A percentile compares a stretch with the other conserved stretches of the same genome.
Evolutionary conservation across 495 filamentous ascomycete genomes (phyloP).

Genomic region (Pyrenula massariospora): DNA sequence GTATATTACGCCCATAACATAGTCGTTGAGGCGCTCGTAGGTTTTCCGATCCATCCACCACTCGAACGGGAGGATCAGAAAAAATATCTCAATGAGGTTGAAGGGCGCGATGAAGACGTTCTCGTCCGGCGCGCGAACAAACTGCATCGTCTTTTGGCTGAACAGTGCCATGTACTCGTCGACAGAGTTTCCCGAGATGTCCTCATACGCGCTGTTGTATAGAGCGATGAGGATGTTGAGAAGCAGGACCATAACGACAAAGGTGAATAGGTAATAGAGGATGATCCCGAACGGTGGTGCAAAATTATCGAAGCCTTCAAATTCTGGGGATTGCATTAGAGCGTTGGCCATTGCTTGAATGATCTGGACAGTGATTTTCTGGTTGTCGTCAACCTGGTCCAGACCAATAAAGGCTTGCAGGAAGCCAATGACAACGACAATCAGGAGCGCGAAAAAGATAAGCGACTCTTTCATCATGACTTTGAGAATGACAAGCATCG

Average conservation of each 20-base stretch:
- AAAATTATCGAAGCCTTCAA: constrained; percentile 72
- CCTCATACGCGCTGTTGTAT: constrained; percentile 91
- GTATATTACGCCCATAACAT: constrained; percentile 79
- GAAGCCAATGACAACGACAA: constrained; percentile 80
- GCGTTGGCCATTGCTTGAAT: constrained; percentile 83
- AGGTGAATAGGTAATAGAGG: constrained; percentile 92
- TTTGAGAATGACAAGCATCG: constrained; percentile 92
- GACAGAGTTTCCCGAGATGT: constrained; percentile 86
- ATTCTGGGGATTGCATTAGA: constrained; percentile 83
- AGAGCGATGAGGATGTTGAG: constrained; percentile 92
- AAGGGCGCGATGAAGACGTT: constrained; percentile 96
- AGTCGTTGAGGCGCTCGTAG: constrained; percentile 75
- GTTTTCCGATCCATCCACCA: constrained; percentile 71
- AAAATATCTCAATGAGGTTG: constrained; percentile 83
- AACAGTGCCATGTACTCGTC: constrained; percentile 93
- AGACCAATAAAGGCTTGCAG: constrained; percentile 92
- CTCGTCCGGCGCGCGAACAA: constrained; percentile 91
- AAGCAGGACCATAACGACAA: constrained; percentile 87
- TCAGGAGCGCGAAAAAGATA: constrained; percentile 92
- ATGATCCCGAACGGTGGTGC: constrained; percentile 73
- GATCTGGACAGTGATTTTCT: constrained; percentile 56
- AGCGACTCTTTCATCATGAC: constrained; percentile 99
- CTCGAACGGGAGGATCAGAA: constrained; percentile 71
- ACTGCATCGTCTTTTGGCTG: constrained; percentile 86
- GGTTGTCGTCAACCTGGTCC: constrained; percentile 64